Base-by-base conservation (phyloP, 208 protist genomes). In the Phytomonas serpens region DNA sequence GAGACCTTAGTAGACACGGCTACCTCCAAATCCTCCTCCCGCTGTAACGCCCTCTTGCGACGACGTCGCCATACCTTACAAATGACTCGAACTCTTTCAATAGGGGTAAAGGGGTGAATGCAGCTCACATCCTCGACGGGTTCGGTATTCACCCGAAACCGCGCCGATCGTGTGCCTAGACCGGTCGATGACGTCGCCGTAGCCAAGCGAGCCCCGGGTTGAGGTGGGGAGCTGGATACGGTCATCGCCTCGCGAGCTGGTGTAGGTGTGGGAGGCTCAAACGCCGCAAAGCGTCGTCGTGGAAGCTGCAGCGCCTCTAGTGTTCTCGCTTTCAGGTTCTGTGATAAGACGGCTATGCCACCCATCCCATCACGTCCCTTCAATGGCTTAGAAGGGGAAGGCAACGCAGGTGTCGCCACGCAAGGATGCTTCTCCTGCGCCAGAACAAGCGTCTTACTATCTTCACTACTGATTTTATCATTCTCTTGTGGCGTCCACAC, bases 1-100 rank as follows among this genome's bases (percentile, higher is more conserved):
- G 67, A 65, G 3, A 75, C 63, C 7, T 61, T 74, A 6, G 69
- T 52, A 2, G 30, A 68, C 13, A 52, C 75, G 30, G 77, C 72
- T 47, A 37, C 64, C 57, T 40, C 63, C 64, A 47, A 52, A 27
- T 51, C 38, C 29, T 40, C 61, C 32, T 71, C 66, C 65, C 23
- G 47, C 29, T 76, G 76, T 67, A 51, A 32, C 27, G 23, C 36
- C 3, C 47, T 36, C 4, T 66, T 72, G 0, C 33, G 73, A 6
- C 47, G 40, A 66, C 29, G 62, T 7, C 62, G 62, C 62, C 62
- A 38, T 66, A 14, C 5, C 47, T 57, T 66, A 29, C 27, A 29
- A 34, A 38, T 66, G 14, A 27, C 62, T 34, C 23, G 33, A 66
- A 33, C 62, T 57, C 19, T 19, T 57, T 57, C 47, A 57, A 57